Base-by-base conservation (phyloP, 2,329 filamentous ascomycete species). In the Penicillium sp. region DNA sequence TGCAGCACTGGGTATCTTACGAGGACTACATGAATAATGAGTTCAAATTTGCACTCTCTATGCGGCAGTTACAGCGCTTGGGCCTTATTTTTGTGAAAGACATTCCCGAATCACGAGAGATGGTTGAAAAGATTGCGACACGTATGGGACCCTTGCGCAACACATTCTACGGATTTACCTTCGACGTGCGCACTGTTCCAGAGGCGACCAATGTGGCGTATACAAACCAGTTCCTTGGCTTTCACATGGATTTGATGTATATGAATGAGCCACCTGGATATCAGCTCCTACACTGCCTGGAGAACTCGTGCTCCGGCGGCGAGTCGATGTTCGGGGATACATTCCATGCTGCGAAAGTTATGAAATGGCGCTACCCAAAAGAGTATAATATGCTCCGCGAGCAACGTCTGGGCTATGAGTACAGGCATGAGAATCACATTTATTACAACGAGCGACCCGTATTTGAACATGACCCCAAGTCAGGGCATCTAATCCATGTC, bases 211-310 rank as follows among this genome's bases (percentile, higher is more conserved):
- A 97, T 66, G 88, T 96, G 3, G 92, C 93, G 9, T 90, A 97
- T 72, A 96, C 92, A 1, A 85, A 80, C 63, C 79, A 85, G 41
- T 85, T 84, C 63, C 82, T 97, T 1, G 88, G 88, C 13, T 83
- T 96, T 40, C 93, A 99, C 72, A 93, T 95, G 81, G 93, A 97
- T 66, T 79, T 97, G 34, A 78, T 96, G 47, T 97, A 97, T 72
- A 86, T 93, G 71, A 74, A 80, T 12, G 81, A 88, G 42, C 83
- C 88, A 2, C 92, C 92, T 0, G 83, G 85, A 28, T 81, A 93
- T 43, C 92, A 99, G 70, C 75, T 97, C 19, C 81, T 97, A 3
- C 93, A 97, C 72, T 96, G 90, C 64, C 77, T 97, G 35, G 80
- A 87, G 54, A 95, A 95, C 62, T 86, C 83, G 1, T 86, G 84